A percentile compares a stretch with the other conserved stretches of the same genome.
Conservation (phyloP, 2,329 filamentous ascomycete genomes). For the Sclerotinia spermophila region DNA sequence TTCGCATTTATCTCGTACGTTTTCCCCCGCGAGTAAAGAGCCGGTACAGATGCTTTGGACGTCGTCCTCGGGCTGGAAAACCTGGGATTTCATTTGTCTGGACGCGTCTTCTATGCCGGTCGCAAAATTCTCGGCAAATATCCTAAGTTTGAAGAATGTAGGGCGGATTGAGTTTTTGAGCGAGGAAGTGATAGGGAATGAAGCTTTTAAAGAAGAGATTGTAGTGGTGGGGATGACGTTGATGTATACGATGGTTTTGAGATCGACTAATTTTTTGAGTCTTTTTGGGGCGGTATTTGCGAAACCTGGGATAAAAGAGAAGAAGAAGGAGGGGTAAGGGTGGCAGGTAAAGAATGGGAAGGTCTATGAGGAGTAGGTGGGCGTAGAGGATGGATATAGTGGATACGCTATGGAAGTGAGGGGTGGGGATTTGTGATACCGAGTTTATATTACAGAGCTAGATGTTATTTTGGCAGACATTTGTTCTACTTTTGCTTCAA, state of each 20-base stretch:
- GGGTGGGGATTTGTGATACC: background rate
- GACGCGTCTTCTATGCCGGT: background rate
- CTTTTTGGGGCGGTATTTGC: slow-evolving; percentile 4
- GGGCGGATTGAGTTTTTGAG: background rate
- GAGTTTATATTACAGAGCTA: background rate
- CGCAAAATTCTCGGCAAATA: slow-evolving; percentile 7
- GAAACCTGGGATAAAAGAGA: background rate
- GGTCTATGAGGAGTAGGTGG: background rate
- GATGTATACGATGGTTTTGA: slow-evolving; percentile 23
- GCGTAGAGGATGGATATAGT: background rate
- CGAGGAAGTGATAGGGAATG: slow-evolving; percentile 2
- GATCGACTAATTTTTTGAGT: slow-evolving; percentile 5
- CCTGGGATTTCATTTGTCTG: slow-evolving; percentile 9
- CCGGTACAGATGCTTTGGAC: slow-evolving; percentile 21
- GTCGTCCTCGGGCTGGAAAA: background rate
- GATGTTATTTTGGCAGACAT: background rate
- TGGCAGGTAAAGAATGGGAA: background rate
- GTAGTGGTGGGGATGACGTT: slow-evolving; percentile 23
- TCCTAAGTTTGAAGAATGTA: background rate
- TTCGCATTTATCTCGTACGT: slow-evolving; percentile 21
- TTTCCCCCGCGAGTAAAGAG: slow-evolving; percentile 6
- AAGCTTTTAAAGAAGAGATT: slow-evolving; percentile 24
- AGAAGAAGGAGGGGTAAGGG: too few relatives aligned
- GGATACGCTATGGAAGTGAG: background rate
- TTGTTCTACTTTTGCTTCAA: rapidly evolving